Evolutionary conservation across 768 basidiomycete species (phyloP).

Genomic region (Ramaria rubella): DNA sequence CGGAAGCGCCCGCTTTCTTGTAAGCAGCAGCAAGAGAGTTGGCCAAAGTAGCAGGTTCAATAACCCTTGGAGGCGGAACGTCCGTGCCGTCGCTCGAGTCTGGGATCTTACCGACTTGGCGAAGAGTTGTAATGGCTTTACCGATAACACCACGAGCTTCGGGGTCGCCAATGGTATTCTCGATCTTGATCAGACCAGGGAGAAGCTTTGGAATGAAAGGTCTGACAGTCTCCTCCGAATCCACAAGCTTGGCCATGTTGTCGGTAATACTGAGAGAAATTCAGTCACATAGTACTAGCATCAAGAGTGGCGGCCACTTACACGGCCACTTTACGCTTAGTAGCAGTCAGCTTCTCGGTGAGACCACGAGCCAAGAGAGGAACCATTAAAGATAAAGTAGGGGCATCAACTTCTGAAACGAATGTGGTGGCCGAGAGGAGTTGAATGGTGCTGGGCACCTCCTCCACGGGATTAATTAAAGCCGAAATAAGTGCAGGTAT

Average conservation of each 20-base stretch:
- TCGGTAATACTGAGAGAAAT: slow-evolving; percentile 66
- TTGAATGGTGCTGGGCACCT: slow-evolving; percentile 90
- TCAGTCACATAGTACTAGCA: slow-evolving; percentile 15
- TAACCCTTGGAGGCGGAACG: slow-evolving; percentile 76
- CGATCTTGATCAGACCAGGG: slow-evolving; percentile 93
- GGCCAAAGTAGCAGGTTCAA: slow-evolving; percentile 61
- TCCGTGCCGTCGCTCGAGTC: slow-evolving; percentile 79
- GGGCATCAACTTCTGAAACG: slow-evolving; percentile 98
- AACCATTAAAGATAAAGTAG: slow-evolving; percentile 96
- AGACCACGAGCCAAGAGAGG: slow-evolving; percentile 93
- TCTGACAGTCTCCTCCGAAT: slow-evolving; percentile 89
- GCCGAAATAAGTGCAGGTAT: slow-evolving; percentile 97
- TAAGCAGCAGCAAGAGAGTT: slow-evolving; percentile 67
- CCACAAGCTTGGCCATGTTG: slow-evolving; percentile 98
- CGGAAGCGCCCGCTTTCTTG: slow-evolving; percentile 75
- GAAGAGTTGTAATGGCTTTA: slow-evolving; percentile 91
- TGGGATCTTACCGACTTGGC: slow-evolving; percentile 90
- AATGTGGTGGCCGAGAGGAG: slow-evolving; percentile 98
- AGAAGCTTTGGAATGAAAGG: slow-evolving; percentile 95
- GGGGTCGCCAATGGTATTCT: slow-evolving; percentile 92
- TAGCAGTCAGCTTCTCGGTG: slow-evolving; percentile 89
- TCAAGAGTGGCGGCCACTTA: slow-evolving; percentile 35
- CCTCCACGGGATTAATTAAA: slow-evolving; percentile 98
- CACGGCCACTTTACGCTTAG: slow-evolving; percentile 97
- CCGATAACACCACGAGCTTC: slow-evolving; percentile 92